Evolutionary conservation across 192 early-diverging fungal species (phyloP).

Genomic region (Coemansia sp.): DNA sequence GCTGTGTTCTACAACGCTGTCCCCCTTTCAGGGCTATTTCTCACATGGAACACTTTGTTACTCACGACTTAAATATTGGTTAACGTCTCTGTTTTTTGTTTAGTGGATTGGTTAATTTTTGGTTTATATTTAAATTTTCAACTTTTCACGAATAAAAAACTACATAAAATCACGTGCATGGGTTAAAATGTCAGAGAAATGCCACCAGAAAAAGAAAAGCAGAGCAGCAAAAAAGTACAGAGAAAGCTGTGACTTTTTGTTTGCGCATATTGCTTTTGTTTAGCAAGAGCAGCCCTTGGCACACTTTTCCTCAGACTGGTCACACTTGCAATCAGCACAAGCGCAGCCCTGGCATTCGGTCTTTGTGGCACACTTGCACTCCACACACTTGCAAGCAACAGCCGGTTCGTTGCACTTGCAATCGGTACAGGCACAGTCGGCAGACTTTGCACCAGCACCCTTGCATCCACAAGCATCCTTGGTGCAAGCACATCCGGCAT

Average conservation of each 20-base stretch:
- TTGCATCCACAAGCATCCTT: constrained; percentile 17
- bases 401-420: constrained; percentile 13
- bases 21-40: too few relatives aligned
- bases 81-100: too few relatives aligned
- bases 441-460: constrained; percentile 6
- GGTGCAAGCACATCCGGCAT: constrained; percentile 3
- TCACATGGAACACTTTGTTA: too few relatives aligned
- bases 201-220: neutral
- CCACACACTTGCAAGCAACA: constrained; percentile 1
- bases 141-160: neutral
- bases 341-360: neutral
- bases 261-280: neutral
- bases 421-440: constrained; percentile 16
- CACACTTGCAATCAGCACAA: constrained; percentile 21
- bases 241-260: neutral
- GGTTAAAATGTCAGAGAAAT: neutral
- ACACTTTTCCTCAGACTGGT: constrained; percentile 9
- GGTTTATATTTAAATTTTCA: neutral
- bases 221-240: neutral
- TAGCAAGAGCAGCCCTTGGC: constrained; percentile 13
- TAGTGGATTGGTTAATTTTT: too few relatives aligned
- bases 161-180: neutral
- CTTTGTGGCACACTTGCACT: constrained; percentile 12
- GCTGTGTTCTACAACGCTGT: too few relatives aligned
- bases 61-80: too few relatives aligned